These are phyloP conservation scores for Verticillium klebahnii DNA, from an alignment of 2,329 filamentous ascomycete species.

Conservation along the genomic window DNA sequence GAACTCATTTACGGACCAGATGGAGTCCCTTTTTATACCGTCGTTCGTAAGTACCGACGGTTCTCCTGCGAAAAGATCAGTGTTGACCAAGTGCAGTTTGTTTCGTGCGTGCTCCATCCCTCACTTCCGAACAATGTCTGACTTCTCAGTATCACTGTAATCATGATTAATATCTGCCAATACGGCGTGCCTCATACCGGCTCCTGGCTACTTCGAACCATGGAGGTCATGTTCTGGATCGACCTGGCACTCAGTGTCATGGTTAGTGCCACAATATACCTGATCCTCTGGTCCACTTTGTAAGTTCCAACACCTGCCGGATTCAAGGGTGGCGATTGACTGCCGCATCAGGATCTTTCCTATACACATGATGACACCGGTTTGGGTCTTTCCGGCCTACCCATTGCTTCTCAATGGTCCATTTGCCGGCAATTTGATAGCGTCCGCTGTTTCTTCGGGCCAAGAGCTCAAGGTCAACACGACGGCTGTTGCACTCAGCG, in stretches of 20 bases:
- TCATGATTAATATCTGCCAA: constrained; percentile 73
- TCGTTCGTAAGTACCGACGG: constrained; percentile 47
- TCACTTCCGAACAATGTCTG: constrained; percentile 28
- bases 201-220: constrained; percentile 53
- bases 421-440: constrained; percentile 58
- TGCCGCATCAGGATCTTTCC: constrained; percentile 41
- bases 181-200: constrained; percentile 64
- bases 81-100: constrained; percentile 26
- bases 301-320: constrained; percentile 20
- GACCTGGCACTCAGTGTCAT: constrained; percentile 64
- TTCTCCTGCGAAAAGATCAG: not conserved
- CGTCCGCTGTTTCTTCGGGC: constrained; percentile 25
- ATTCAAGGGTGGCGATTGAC: too few relatives aligned
- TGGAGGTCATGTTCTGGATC: constrained; percentile 70
- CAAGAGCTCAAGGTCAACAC: constrained; percentile 29
- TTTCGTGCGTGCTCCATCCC: constrained; percentile 29
- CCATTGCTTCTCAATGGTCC: constrained; percentile 73
- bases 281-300: constrained; percentile 64
- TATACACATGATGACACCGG: constrained; percentile 79
- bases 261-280: constrained; percentile 67
- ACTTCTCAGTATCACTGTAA: constrained; percentile 60
- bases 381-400: constrained; percentile 86
- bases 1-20: constrained; percentile 69
- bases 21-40: constrained; percentile 74
- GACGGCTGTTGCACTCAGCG: constrained; percentile 42